phyloP scores from a whole-genome alignment of 2,329 filamentous ascomycete species.

The Ophiostoma tasmaniense region DNA sequence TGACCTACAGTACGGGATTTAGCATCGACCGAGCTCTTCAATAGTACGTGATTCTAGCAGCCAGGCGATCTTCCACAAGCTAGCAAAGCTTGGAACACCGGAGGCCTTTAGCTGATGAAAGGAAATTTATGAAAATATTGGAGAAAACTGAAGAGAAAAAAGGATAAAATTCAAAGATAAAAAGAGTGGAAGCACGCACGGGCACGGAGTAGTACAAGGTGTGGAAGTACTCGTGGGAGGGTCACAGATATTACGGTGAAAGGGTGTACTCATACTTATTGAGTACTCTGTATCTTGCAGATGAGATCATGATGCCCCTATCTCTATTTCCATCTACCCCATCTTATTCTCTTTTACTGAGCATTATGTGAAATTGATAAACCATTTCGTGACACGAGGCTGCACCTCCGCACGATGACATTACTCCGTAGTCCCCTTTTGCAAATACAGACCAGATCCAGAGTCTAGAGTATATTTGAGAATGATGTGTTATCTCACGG shows the following conservation, averaged over 20 bases:
- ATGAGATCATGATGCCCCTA: background rate
- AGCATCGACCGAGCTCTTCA: background rate
- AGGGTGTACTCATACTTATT: background rate
- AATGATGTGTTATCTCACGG: no score
- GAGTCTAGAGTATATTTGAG: no score
- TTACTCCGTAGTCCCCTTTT: no score
- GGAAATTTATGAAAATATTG: background rate
- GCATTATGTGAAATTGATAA: background rate
- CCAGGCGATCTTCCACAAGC: background rate
- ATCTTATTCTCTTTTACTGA: background rate
- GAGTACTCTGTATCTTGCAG: background rate
- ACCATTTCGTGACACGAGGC: background rate
- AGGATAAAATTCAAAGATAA: background rate
- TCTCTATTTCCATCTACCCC: background rate
- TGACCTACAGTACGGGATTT: background rate
- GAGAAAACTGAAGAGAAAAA: background rate
- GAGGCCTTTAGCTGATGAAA: slow-evolving; percentile 1
- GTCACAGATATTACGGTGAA: background rate
- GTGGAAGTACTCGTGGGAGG: background rate
- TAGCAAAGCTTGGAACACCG: background rate
- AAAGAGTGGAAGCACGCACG: background rate
- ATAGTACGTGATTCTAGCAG: background rate
- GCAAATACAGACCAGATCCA: no score
- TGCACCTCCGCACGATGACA: background rate
- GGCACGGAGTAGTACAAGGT: background rate